Evolutionary conservation across 768 basidiomycete species (phyloP).

Genomic region (Tylopilus plumbeoviolaceoides): DNA sequence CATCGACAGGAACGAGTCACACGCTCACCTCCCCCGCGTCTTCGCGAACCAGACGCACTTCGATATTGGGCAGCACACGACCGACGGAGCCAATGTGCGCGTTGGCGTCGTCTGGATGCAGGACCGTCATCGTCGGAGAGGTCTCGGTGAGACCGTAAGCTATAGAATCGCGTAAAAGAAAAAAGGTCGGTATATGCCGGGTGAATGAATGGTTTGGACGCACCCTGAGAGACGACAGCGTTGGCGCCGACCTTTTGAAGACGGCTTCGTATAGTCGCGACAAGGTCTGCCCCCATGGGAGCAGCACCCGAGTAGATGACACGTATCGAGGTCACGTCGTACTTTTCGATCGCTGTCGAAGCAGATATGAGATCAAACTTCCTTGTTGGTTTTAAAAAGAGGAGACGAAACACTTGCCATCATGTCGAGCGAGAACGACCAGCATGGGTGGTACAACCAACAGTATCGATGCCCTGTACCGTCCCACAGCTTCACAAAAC

Average conservation of each 20-base stretch:
- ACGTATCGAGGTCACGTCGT: conserved; percentile 58
- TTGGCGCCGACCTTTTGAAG: conserved; percentile 40
- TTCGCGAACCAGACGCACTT: conserved; percentile 67
- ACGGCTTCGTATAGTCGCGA: conserved; percentile 41
- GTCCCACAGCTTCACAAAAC: conserved; percentile 64
- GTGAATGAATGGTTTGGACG: not conserved
- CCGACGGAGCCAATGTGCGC: conserved; percentile 67
- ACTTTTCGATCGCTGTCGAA: conserved; percentile 53
- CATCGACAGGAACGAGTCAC: no score
- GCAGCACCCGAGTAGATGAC: conserved; percentile 74
- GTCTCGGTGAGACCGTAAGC: conserved; percentile 84
- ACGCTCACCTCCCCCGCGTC: conserved; percentile 44
- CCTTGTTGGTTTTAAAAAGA: not conserved
- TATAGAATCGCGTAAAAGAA: conserved; percentile 18
- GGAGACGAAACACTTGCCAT: conserved; percentile 40
- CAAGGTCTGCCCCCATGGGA: conserved; percentile 65
- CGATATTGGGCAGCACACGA: conserved; percentile 65
- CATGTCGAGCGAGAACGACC: conserved; percentile 66
- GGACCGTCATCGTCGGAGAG: conserved; percentile 63
- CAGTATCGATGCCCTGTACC: conserved; percentile 54
- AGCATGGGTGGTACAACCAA: conserved; percentile 83
- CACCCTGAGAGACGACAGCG: conserved; percentile 51
- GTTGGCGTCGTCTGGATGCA: conserved; percentile 39
- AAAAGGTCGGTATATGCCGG: not conserved
- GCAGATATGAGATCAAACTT: not conserved